These are phyloP conservation scores for Begonia loranthoides DNA, from an alignment of 306 rosid genomes.

Conservation along the genomic window DNA sequence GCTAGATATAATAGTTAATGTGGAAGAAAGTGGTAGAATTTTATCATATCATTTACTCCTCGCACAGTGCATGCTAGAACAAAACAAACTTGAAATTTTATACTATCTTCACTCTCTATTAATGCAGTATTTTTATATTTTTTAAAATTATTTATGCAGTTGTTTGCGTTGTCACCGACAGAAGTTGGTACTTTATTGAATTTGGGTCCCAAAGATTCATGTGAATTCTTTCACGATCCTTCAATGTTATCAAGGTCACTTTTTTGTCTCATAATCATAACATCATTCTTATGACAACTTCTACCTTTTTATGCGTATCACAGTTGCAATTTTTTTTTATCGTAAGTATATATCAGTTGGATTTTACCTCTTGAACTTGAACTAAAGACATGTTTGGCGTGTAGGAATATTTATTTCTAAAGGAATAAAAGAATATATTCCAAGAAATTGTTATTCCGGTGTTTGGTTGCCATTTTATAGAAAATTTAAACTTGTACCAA, in stretches of 20 bases:
- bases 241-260: slow-evolving; percentile 67
- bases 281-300: no score
- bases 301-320: no score
- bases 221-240: slow-evolving; percentile 92
- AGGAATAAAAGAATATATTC: no score
- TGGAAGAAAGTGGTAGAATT: background rate
- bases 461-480: no score
- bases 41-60: background rate
- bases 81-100: background rate
- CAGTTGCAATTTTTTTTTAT: no score
- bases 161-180: slow-evolving; percentile 62
- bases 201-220: slow-evolving; percentile 68
- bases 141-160: slow-evolving; percentile 22
- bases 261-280: slow-evolving; percentile 7
- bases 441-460: no score
- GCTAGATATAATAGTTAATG: background rate
- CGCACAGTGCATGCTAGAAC: background rate
- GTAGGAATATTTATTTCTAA: no score
- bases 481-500: no score
- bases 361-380: no score
- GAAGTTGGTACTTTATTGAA: slow-evolving; percentile 84
- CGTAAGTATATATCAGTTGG: no score
- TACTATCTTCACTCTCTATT: background rate
- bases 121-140: background rate
- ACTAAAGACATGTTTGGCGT: no score